Evolutionary conservation across 352 stramenopile species (phyloP).

Genomic region (Bremia lactucae): DNA sequence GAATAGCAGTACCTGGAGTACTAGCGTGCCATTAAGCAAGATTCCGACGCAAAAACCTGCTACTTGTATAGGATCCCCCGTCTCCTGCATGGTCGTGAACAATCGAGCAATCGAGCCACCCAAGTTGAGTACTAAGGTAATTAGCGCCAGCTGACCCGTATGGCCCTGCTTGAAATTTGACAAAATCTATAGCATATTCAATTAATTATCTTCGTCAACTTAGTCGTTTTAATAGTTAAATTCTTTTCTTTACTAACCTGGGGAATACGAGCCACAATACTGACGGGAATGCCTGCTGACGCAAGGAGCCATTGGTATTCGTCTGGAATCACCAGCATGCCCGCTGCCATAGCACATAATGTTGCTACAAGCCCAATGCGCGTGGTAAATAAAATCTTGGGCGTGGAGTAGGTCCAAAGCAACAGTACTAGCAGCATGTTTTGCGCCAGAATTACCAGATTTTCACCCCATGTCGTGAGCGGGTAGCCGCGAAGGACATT

Average conservation of each 20-base stretch:
- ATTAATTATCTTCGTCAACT: constrained; percentile 3
- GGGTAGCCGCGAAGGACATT: constrained; percentile 79
- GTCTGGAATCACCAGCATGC: constrained; percentile 52
- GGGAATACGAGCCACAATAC: constrained; percentile 67
- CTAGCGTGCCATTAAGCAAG: constrained; percentile 64
- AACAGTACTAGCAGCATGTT: constrained; percentile 78
- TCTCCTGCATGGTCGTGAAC: constrained; percentile 85
- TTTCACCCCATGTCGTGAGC: constrained; percentile 80
- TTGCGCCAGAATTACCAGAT: constrained; percentile 75
- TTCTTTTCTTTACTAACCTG: no score
- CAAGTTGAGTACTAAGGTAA: constrained; percentile 81
- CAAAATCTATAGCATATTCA: constrained; percentile 39
- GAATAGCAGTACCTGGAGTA: constrained; percentile 74
- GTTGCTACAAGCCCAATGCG: constrained; percentile 35
- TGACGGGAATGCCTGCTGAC: constrained; percentile 64
- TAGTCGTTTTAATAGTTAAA: no score
- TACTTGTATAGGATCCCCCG: constrained; percentile 61
- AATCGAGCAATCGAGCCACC: constrained; percentile 67
- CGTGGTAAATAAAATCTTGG: constrained; percentile 39
- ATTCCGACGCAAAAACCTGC: constrained; percentile 60
- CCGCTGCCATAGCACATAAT: constrained; percentile 36
- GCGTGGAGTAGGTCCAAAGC: constrained; percentile 58
- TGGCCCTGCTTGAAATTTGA: constrained; percentile 86
- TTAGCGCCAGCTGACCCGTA: constrained; percentile 80
- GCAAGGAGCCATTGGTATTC: constrained; percentile 70